A percentile compares a stretch with the other conserved stretches of the same genome.
Evolutionary conservation across 345 rosid genomes (phyloP).

Genomic region (Aquilaria yunnanensis): DNA sequence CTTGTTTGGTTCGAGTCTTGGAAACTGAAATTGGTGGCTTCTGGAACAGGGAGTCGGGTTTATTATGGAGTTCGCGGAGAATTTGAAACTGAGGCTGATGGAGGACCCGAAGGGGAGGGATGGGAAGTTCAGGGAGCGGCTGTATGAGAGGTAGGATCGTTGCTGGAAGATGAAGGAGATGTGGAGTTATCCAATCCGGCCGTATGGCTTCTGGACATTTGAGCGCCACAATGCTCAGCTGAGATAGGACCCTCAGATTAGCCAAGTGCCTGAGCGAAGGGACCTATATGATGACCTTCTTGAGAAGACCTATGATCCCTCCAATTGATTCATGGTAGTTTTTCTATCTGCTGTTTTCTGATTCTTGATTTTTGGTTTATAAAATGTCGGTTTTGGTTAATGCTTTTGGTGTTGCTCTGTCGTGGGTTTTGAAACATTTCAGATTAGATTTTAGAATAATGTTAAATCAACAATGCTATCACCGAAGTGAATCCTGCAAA

Average conservation of each 20-base stretch:
- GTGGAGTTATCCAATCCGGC: conserved; percentile 94
- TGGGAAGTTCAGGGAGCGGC: conserved; percentile 62
- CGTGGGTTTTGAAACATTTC: too few species aligned
- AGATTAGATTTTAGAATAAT: too few species aligned
- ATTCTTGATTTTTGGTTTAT: too few species aligned
- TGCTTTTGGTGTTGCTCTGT: too few species aligned
- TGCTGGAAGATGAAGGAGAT: conserved; percentile 93
- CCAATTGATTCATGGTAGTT: neutral
- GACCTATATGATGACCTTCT: conserved; percentile 95
- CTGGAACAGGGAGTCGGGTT: conserved; percentile 46
- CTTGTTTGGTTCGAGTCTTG: neutral
- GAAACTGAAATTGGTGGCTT: too few species aligned
- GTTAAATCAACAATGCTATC: too few species aligned
- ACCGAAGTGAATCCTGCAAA: too few species aligned
- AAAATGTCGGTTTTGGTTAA: too few species aligned
- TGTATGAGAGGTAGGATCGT: conserved; percentile 62
- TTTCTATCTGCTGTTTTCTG: neutral
- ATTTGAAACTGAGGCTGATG: conserved; percentile 78
- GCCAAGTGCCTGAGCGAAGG: conserved; percentile 91
- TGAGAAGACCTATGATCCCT: conserved; percentile 26
- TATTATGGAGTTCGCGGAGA: conserved; percentile 93
- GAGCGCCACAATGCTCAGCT: conserved; percentile 95
- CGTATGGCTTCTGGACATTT: conserved; percentile 96
- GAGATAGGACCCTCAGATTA: conserved; percentile 91
- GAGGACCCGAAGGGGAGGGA: conserved; percentile 97